Evolutionary conservation across 1,139 yeast genomes (phyloP).

Genomic region (Hansenula anomala): DNA sequence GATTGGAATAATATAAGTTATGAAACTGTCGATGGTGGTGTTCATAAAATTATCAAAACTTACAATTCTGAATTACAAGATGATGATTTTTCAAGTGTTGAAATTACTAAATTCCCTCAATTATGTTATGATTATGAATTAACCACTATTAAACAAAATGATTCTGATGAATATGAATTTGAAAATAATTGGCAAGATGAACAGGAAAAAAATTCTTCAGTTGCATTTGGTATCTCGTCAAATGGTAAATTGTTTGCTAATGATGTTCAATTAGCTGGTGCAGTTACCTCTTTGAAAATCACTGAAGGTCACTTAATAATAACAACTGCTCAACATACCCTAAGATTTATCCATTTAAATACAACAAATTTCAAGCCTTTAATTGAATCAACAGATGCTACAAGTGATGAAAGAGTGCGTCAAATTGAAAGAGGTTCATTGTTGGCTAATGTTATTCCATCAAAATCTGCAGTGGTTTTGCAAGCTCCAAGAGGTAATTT

Average conservation of each 20-base stretch:
- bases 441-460: constrained; percentile 75
- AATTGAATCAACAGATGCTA: constrained; percentile 30
- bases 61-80: constrained; percentile 26
- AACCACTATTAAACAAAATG: constrained; percentile 26
- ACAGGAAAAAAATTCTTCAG: constrained; percentile 19
- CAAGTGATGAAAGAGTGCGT: constrained; percentile 75
- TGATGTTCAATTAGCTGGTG: constrained; percentile 56
- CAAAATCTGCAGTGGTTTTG: constrained; percentile 74
- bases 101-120: constrained; percentile 57
- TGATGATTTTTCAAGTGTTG: constrained; percentile 24
- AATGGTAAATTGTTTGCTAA: constrained; percentile 74
- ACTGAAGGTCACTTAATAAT: constrained; percentile 72
- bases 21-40: constrained; percentile 62
- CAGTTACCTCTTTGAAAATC: constrained; percentile 77
- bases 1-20: constrained; percentile 49
- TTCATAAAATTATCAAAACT: constrained; percentile 34
- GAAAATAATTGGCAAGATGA: constrained; percentile 21
- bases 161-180: constrained; percentile 25
- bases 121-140: constrained; percentile 63
- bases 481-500: constrained; percentile 97
- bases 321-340: constrained; percentile 83
- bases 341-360: constrained; percentile 76
- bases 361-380: constrained; percentile 33
- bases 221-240: constrained; percentile 67
- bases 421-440: constrained; percentile 88